Evolutionary conservation across 805 yeast genomes (phyloP).

Genomic region (Saturnispora silvae): DNA sequence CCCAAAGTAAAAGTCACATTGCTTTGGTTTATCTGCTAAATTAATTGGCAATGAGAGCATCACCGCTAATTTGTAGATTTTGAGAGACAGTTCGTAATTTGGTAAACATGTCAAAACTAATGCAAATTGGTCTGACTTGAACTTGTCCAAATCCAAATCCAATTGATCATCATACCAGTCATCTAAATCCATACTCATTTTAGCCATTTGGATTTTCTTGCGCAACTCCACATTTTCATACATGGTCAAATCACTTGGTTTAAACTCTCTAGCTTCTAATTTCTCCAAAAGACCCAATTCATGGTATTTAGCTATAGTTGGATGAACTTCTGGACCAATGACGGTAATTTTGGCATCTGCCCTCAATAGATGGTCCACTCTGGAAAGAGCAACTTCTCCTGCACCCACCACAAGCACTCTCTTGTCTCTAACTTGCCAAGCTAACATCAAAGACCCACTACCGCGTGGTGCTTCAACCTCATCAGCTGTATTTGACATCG

Average conservation of each 20-base stretch:
- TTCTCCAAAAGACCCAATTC: conserved; percentile 32
- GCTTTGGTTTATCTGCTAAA: conserved; percentile 75
- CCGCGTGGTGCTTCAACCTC: conserved; percentile 20
- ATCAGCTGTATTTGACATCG: neutral
- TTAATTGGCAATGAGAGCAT: conserved; percentile 49
- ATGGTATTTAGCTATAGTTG: conserved; percentile 26
- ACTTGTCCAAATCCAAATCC: conserved; percentile 22
- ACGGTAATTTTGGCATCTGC: conserved; percentile 68
- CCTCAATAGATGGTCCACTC: conserved; percentile 54
- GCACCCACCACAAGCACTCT: conserved; percentile 71
- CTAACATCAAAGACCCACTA: conserved; percentile 51
- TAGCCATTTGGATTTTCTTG: conserved; percentile 3
- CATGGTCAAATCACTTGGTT: conserved; percentile 37
- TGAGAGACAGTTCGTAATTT: conserved; percentile 48
- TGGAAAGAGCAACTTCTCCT: conserved; percentile 64
- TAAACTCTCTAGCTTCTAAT: conserved; percentile 36
- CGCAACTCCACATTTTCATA: conserved; percentile 27
- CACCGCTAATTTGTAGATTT: conserved; percentile 43
- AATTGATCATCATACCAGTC: conserved; percentile 10
- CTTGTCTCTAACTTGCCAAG: conserved; percentile 60
- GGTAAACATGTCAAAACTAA: conserved; percentile 68
- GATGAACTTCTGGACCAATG: conserved; percentile 32
- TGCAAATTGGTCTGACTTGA: conserved; percentile 37
- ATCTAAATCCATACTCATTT: conserved; percentile 2
- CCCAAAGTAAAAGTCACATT: conserved; percentile 82